These are phyloP conservation scores for Boechera retrofracta DNA, from an alignment of 345 rosid species.

Conservation along the genomic window DNA sequence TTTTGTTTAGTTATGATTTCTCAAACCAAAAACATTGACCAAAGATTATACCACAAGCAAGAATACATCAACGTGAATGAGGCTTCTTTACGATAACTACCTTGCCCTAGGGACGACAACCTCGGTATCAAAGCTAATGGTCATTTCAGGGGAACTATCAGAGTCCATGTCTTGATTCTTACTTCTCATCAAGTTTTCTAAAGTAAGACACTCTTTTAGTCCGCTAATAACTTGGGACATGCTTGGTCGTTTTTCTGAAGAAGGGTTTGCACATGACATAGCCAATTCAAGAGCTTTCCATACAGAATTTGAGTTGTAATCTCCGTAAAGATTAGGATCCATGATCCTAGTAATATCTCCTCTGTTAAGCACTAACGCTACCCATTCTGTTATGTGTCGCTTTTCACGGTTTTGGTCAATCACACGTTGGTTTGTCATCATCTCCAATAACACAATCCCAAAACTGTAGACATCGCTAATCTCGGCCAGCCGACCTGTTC, in stretches of 20 bases:
- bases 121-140: background rate
- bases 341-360: slow-evolving; percentile 50
- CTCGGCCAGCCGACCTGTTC: slow-evolving; percentile 43
- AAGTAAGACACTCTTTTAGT: slow-evolving; percentile 45
- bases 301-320: slow-evolving; percentile 38
- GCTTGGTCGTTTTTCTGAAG: slow-evolving; percentile 45
- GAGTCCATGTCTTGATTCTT: slow-evolving; percentile 25
- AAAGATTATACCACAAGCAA: background rate
- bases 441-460: slow-evolving; percentile 56
- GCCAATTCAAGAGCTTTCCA: slow-evolving; percentile 57
- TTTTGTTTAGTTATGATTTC: background rate
- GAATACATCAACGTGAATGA: background rate
- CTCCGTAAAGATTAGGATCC: slow-evolving; percentile 51
- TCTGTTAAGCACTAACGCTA: slow-evolving; percentile 29
- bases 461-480: slow-evolving; percentile 61
- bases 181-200: slow-evolving; percentile 15
- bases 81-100: slow-evolving; percentile 3
- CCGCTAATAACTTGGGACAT: slow-evolving; percentile 48
- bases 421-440: slow-evolving; percentile 52
- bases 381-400: slow-evolving; percentile 47
- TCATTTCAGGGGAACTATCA: slow-evolving; percentile 6
- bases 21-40: background rate
- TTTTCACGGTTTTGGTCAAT: slow-evolving; percentile 29
- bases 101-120: slow-evolving; percentile 8
- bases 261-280: slow-evolving; percentile 46